Evolutionary conservation across 2,329 filamentous ascomycete species (phyloP).

Genomic region (Pestalotiopsis sp.): DNA sequence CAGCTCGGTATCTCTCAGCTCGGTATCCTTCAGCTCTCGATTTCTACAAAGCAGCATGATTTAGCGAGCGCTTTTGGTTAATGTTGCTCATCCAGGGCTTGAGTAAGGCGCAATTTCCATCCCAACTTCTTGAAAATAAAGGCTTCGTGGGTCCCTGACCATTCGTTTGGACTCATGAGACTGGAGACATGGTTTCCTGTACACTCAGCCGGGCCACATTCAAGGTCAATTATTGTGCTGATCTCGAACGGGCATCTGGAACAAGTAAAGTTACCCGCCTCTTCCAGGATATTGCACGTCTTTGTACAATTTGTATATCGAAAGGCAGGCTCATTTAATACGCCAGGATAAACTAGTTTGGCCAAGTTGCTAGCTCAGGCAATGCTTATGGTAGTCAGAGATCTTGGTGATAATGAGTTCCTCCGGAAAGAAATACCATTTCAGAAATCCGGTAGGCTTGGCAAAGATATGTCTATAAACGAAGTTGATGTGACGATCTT

Average conservation of each 20-base stretch:
- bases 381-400: not conserved
- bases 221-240: too few species aligned
- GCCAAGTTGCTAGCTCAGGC: not conserved
- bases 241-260: not conserved
- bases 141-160: too few species aligned
- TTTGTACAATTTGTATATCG: not conserved
- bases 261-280: not conserved
- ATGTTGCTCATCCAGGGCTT: too few species aligned
- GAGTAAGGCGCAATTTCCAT: too few species aligned
- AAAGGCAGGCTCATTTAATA: not conserved
- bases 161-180: too few species aligned
- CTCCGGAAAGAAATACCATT: not conserved
- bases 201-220: too few species aligned
- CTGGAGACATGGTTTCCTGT: too few species aligned
- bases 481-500: not conserved
- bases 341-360: not conserved
- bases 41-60: not conserved
- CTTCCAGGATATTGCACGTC: not conserved
- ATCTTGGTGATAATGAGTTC: not conserved
- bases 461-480: not conserved
- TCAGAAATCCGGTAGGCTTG: not conserved
- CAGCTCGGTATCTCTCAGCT: not conserved
- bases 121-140: too few species aligned
- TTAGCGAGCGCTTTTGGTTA: not conserved
- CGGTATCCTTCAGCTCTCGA: not conserved